phyloP scores from a whole-genome alignment of 768 basidiomycete genomes.

The Clavaria fumosa region DNA sequence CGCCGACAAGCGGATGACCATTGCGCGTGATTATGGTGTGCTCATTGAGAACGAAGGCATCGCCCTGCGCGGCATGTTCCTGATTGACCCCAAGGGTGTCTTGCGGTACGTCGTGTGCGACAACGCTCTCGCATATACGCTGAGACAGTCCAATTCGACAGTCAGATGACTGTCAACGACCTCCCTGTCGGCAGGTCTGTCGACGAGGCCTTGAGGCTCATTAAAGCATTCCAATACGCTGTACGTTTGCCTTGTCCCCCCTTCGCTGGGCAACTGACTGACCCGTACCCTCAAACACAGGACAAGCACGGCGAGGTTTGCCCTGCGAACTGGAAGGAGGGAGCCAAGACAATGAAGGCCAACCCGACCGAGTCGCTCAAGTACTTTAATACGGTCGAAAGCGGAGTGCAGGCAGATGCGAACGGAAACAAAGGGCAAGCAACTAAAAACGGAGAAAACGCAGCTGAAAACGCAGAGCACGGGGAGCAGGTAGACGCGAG shows the following conservation, averaged over 20 bases:
- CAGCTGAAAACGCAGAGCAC: too few relatives aligned
- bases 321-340: slow-evolving; percentile 82
- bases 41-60: slow-evolving; percentile 81
- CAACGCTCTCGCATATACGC: not conserved
- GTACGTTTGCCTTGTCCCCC: slow-evolving; percentile 26
- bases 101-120: slow-evolving; percentile 31
- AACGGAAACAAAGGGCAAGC: too few relatives aligned
- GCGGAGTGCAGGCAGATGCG: slow-evolving; percentile 13
- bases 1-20: slow-evolving; percentile 64
- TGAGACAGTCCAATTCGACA: slow-evolving; percentile 13
- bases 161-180: slow-evolving; percentile 83
- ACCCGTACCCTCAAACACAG: slow-evolving; percentile 19
- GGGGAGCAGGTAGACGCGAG: too few relatives aligned
- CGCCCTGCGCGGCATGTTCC: slow-evolving; percentile 73
- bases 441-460: too few relatives aligned
- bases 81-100: slow-evolving; percentile 74
- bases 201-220: slow-evolving; percentile 78
- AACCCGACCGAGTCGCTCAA: slow-evolving; percentile 60
- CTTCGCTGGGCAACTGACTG: not conserved
- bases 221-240: slow-evolving; percentile 89
- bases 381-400: slow-evolving; percentile 38
- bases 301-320: slow-evolving; percentile 88
- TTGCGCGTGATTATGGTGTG: slow-evolving; percentile 77
- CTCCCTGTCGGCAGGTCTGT: slow-evolving; percentile 92
- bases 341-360: slow-evolving; percentile 68